These are phyloP conservation scores for Nicotiana obtusifolia DNA, from an alignment of 257 asterid species.

Conservation along the genomic window DNA sequence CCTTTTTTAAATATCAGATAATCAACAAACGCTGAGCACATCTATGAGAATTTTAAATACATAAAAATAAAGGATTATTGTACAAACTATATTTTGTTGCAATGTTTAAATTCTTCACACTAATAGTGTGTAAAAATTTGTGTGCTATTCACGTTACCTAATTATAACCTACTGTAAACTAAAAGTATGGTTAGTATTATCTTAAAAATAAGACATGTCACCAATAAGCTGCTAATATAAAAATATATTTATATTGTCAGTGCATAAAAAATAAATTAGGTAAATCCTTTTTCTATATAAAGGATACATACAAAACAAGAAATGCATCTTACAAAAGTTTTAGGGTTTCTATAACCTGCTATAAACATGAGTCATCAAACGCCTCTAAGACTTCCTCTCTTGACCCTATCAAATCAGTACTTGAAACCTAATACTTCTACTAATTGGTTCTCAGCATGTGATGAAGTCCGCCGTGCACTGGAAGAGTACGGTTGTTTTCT, in stretches of 20 bases:
- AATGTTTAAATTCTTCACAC: too few relatives aligned
- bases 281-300: neutral
- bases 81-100: neutral
- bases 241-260: too few relatives aligned
- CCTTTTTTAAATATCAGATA: neutral
- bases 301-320: neutral
- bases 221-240: too few relatives aligned
- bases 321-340: neutral
- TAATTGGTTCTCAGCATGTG: slow-evolving; percentile 17
- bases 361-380: neutral
- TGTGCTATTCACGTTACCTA: too few relatives aligned
- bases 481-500: slow-evolving; percentile 40
- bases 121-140: too few relatives aligned
- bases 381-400: slow-evolving; percentile 24
- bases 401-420: slow-evolving; percentile 16
- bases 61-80: neutral
- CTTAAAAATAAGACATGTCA: too few relatives aligned
- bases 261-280: too few relatives aligned
- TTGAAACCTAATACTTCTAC: slow-evolving; percentile 8
- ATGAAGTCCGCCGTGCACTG: slow-evolving; percentile 30
- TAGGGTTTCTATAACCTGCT: neutral
- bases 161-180: too few relatives aligned
- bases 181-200: too few relatives aligned
- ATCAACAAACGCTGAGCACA: neutral
- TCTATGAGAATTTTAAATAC: neutral